Base-by-base conservation (phyloP, 345 rosid genomes). In the Acer campestre region DNA sequence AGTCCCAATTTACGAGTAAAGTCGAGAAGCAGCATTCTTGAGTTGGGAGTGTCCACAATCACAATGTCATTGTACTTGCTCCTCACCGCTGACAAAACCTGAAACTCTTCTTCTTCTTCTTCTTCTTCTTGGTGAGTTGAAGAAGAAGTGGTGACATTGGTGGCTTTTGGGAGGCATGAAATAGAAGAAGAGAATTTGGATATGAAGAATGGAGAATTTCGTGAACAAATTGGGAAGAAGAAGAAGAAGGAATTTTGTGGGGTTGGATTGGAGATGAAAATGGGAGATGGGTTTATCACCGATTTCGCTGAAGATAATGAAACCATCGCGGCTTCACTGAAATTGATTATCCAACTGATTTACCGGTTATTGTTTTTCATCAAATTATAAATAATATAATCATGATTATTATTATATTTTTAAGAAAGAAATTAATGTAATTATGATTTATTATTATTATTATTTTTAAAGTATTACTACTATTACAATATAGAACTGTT, bases 1-100 rank as follows among this genome's bases (percentile, higher is more conserved):
- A 64, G 23, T 10, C 38, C 38, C 6, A 35, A 29, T 79, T 42
- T 77, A 92, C 94, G 80, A 73, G 98, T 89, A 58, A 93, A 89
- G 73, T 94, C 98, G 63, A 94, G 92, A 65, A 94, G 94, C 31
- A 94, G 87, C 84, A 91, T 82, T 81, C 94, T 87, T 10, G 94
- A 80, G 72, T 78, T 72, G 25, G 83, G 77, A 71, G 91, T 88
- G 76, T 94, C 97, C 2, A 93, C 88, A 11, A 94, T 91, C 48
- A 87, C 73, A 77, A 94, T 91, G 76, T 94, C 92, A 77, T 94
- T 93, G 89, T 89, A 86, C 27, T 65, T 71, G 81, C 88, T 94
- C 77, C 85, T 86, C 18, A 88, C 18, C 14, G 95, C 88, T 44
- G 91, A 46, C 62, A 94, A 11, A 29, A 92, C 92, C 78, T 84